These are phyloP conservation scores for Nitzschia inconspicua DNA, from an alignment of 108 stramenopile genomes.

Conservation along the genomic window DNA sequence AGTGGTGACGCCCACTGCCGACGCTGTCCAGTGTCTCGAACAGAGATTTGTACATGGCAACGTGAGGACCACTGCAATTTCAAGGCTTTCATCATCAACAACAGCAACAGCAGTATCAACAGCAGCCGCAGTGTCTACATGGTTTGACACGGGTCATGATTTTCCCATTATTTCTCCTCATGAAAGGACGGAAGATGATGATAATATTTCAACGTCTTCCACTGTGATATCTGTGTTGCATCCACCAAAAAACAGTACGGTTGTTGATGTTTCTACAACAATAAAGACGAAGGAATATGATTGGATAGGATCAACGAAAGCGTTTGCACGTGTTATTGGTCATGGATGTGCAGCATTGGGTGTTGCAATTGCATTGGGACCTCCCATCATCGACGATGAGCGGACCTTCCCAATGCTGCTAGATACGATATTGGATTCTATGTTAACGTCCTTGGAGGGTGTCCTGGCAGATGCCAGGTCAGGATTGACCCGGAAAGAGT, in stretches of 20 bases:
- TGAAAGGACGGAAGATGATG: too few relatives aligned
- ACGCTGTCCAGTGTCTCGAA: constrained; percentile 44
- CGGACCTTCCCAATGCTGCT: constrained; percentile 3
- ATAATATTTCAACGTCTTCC: too few relatives aligned
- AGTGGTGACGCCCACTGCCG: constrained; percentile 53
- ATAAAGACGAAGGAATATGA: too few relatives aligned
- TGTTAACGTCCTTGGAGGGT: constrained; percentile 37
- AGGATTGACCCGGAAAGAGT: constrained; percentile 20
- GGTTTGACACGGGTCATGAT: constrained; percentile 65
- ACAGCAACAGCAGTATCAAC: neutral
- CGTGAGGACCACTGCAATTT: neutral
- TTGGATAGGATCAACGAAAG: too few relatives aligned
- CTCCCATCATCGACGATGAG: neutral
- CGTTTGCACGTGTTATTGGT: constrained; percentile 32
- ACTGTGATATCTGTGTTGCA: too few relatives aligned
- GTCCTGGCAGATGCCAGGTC: constrained; percentile 25
- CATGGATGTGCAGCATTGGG: constrained; percentile 43
- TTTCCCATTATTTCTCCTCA: neutral
- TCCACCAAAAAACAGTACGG: too few relatives aligned
- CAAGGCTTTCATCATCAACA: neutral
- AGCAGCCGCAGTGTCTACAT: neutral
- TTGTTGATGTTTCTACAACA: too few relatives aligned
- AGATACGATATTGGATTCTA: constrained; percentile 19
- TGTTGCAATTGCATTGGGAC: constrained; percentile 38
- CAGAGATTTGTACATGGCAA: constrained; percentile 17